phyloP scores from a whole-genome alignment of 2,329 filamentous ascomycete genomes.

The Venturia effusa region DNA sequence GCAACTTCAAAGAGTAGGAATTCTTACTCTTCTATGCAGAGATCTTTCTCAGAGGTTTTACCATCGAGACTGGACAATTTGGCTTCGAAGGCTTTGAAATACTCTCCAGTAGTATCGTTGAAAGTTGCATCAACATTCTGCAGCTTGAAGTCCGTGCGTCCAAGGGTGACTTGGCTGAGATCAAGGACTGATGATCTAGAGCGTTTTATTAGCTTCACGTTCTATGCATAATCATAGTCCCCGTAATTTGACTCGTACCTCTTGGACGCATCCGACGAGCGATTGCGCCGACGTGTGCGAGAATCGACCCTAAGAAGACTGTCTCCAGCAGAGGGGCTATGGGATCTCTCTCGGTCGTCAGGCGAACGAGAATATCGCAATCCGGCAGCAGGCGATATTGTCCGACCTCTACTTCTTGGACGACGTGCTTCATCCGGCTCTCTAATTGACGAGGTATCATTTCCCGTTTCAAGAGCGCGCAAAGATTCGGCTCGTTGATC shows the following conservation, averaged over 20 bases:
- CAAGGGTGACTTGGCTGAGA: slow-evolving; percentile 41
- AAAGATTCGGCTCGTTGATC: background rate
- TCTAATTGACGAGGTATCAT: background rate
- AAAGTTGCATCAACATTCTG: slow-evolving; percentile 60
- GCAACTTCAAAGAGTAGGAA: background rate
- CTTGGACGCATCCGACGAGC: background rate
- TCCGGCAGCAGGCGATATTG: background rate
- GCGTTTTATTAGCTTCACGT: background rate
- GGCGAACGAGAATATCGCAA: background rate
- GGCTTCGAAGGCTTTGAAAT: slow-evolving; percentile 47
- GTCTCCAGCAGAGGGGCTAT: background rate
- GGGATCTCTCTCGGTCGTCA: background rate
- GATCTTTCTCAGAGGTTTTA: slow-evolving; percentile 43
- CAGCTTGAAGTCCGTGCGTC: slow-evolving; percentile 51
- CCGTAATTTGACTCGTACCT: background rate
- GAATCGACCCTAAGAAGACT: background rate
- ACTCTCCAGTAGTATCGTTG: slow-evolving; percentile 52
- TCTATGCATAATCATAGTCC: background rate
- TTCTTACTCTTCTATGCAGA: slow-evolving; percentile 51
- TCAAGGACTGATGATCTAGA: background rate
- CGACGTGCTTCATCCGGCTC: background rate
- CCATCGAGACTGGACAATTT: slow-evolving; percentile 33
- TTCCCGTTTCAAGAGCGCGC: background rate
- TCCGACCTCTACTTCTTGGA: background rate
- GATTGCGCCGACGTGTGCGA: background rate